These are phyloP conservation scores for Amaranthus hypochondriacus DNA, from an alignment of 148 eudicot species.

Conservation along the genomic window DNA sequence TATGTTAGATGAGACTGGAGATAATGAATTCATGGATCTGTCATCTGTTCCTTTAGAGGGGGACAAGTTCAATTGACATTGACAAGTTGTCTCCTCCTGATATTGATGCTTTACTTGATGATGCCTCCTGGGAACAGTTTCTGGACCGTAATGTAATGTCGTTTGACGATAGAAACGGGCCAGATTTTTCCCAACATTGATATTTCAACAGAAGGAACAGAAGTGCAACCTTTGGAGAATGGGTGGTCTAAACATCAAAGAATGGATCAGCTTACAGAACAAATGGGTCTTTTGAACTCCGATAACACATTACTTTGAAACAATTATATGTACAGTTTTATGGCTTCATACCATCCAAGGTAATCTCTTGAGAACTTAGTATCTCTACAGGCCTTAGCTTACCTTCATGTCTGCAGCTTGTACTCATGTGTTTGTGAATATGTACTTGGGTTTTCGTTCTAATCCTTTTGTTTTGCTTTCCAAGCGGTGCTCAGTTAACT, in stretches of 20 bases:
- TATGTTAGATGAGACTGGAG: conserved; percentile 24
- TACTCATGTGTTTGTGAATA: no score
- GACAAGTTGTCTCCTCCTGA: conserved; percentile 33
- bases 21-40: conserved; percentile 37
- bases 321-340: conserved; percentile 32
- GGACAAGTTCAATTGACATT: conserved; percentile 24
- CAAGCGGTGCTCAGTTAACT: no score
- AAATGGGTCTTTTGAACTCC: conserved; percentile 64
- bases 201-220: conserved; percentile 26
- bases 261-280: conserved; percentile 68
- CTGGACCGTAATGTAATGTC: conserved; percentile 31
- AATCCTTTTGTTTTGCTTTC: no score
- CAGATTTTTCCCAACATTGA: conserved; percentile 38
- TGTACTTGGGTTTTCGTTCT: no score
- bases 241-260: conserved; percentile 50
- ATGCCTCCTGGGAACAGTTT: conserved; percentile 40
- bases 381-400: not conserved
- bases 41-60: conserved; percentile 27
- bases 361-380: conserved; percentile 10
- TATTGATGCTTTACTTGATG: conserved; percentile 32
- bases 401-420: not conserved
- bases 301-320: conserved; percentile 38
- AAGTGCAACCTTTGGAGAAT: conserved; percentile 38
- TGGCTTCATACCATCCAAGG: conserved; percentile 21
- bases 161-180: conserved; percentile 29